Base-by-base conservation (phyloP, 2,329 filamentous ascomycete genomes). In the Ascochyta viciae-villosae region DNA sequence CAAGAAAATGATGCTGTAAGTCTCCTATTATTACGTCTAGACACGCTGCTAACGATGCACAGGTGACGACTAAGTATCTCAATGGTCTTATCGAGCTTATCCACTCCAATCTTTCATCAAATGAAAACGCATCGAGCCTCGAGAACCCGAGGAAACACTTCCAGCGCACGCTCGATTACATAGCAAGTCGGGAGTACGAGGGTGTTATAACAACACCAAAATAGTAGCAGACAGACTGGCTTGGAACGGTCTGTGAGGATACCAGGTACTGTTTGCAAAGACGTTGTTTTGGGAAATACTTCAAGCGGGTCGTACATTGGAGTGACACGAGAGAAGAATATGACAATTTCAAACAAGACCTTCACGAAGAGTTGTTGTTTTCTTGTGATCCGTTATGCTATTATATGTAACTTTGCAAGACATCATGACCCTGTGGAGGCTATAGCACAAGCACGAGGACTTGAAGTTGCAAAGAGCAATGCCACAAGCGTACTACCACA, bases 11-110 rank as follows among this genome's bases (percentile, higher is more conserved):
- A 99, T 79, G 93, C 93, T 64, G 95, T 86, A 76, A 78, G 83
- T 76, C 13, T 13, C 33, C 8, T n/a, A 16, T 6, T 16, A 16
- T 22, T 13, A 15, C 15, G 3, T 24, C 8, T 37, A 3, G 16
- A 22, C 9, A 39, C 4, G 6, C 16, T 7, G 33, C 44, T 63
- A 37, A 71, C 38, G 16, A n/a, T 33, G n/a, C 50, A 38, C 49
- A 87, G 84, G 84, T 99, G 35, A 99, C 95, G 5, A 97, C 90
- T 3, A 98, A 98, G 78, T 99, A 98, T 75, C 85, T 99, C 61
- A 99, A 99, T 73, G 95, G 95, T 3, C 86, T 99, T 46, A 98
- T 99, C 72, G 95, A 99, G 79, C 86, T 99, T 61, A 98, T 99
- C 71, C 93, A 99, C 77, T 96, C 92, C 22, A 99, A 99, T 73